Conservation (phyloP, 1,139 yeast species). For the Spencermartinsiella ligniputridi region DNA sequence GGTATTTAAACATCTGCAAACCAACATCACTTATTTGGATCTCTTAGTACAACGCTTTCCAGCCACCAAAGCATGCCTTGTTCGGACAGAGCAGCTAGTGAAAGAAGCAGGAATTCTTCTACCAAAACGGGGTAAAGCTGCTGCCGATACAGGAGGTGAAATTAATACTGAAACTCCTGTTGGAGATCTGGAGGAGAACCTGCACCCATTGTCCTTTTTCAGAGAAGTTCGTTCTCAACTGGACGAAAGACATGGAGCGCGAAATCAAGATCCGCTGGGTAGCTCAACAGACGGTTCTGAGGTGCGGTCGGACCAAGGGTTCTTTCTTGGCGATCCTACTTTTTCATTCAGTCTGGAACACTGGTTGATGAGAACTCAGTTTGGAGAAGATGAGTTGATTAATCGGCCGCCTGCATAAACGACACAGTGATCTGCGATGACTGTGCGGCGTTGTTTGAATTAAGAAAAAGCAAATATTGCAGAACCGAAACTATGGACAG, state of each 20-base stretch:
- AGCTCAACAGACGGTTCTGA: neutral
- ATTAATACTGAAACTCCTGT: neutral
- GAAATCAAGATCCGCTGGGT: neutral
- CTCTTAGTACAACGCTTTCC: conserved; percentile 3
- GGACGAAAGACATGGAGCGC: neutral
- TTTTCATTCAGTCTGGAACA: conserved; percentile 2
- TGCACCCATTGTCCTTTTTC: conserved; percentile 8
- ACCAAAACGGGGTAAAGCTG: neutral
- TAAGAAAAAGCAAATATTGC: no score
- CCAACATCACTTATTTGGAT: conserved; percentile 3
- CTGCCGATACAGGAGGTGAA: neutral
- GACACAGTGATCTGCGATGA: no score
- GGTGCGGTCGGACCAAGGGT: neutral
- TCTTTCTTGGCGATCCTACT: neutral
- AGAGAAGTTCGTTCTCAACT: conserved; percentile 1
- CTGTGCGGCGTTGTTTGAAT: no score
- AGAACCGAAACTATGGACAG: no score
- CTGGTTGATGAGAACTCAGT: conserved; percentile 7
- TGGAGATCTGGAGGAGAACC: conserved; percentile 7
- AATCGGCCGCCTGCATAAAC: neutral
- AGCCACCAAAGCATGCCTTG: conserved; percentile 2
- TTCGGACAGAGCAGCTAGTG: conserved; percentile 3
- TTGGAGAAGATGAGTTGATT: conserved; percentile 2
- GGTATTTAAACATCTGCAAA: neutral
- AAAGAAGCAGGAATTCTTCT: neutral